A percentile compares a stretch with the other conserved stretches of the same genome.
These are phyloP conservation scores for Knoxdaviesia proteae DNA, from an alignment of 2,329 filamentous ascomycete species.

Conservation along the genomic window DNA sequence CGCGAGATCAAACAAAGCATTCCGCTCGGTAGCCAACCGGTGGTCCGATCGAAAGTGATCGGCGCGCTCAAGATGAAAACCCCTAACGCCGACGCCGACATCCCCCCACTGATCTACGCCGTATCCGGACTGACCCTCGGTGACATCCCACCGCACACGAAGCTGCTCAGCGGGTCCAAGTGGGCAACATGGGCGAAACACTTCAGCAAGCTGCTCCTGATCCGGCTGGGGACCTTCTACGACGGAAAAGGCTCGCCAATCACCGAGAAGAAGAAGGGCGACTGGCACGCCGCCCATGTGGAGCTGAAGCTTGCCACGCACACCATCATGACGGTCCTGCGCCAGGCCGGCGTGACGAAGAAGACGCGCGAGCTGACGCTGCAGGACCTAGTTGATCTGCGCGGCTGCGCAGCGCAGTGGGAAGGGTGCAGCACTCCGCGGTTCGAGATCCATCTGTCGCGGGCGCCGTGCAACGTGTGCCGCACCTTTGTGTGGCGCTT, in stretches of 20 bases:
- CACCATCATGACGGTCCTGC: slow-evolving; percentile 11
- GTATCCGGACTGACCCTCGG: not conserved
- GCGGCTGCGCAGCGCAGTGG: not conserved
- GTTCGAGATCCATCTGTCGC: slow-evolving; percentile 4
- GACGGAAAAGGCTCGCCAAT: not conserved
- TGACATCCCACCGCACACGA: not conserved
- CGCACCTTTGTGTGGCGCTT: slow-evolving; percentile 2
- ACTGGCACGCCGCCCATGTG: slow-evolving; percentile 13
- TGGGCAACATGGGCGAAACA: slow-evolving; percentile 13
- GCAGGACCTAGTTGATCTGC: not conserved
- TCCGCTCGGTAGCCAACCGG: too few relatives aligned
- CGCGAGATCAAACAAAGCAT: too few relatives aligned
- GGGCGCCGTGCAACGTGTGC: slow-evolving; percentile 1
- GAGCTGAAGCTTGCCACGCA: slow-evolving; percentile 19
- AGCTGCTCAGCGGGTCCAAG: slow-evolving; percentile 9
- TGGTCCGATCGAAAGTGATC: too few relatives aligned
- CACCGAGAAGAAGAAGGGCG: not conserved
- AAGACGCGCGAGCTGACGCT: not conserved
- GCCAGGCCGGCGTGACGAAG: not conserved
- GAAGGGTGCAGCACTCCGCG: not conserved
- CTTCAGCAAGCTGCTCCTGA: slow-evolving; percentile 10
- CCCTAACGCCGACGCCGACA: too few relatives aligned
- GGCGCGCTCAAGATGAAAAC: too few relatives aligned
- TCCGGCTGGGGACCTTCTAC: slow-evolving; percentile 11
- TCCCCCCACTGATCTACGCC: too few relatives aligned